Percentiles rank a stretch among this genome's conserved stretches.
Conservation (phyloP, 2,329 filamentous ascomycete genomes). For the Epichloe hybrida region DNA sequence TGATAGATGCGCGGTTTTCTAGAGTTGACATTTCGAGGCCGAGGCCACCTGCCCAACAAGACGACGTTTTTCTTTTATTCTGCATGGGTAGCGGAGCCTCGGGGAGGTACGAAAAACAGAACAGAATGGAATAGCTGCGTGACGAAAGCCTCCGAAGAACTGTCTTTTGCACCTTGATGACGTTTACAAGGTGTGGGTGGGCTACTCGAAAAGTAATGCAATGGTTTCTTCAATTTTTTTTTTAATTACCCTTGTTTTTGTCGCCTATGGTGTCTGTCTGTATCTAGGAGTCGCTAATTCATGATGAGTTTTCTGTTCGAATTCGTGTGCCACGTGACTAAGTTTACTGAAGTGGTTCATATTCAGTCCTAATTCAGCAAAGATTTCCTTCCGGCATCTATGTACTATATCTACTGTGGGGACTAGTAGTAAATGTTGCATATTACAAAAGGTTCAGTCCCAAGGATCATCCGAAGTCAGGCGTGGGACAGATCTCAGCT, state of each 20-base stretch:
- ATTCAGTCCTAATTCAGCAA: no score
- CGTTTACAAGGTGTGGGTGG: constrained; percentile 20
- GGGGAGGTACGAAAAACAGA: constrained; percentile 12
- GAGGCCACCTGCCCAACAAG: constrained; percentile 2
- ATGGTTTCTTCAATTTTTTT: constrained; percentile 18
- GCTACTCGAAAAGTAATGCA: constrained; percentile 30
- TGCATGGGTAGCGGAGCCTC: constrained; percentile 16
- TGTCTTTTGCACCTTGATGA: constrained; percentile 23
- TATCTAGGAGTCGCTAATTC: constrained; percentile 24
- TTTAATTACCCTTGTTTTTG: constrained; percentile 16
- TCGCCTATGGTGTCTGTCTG: constrained; percentile 18
- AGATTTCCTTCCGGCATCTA: no score
- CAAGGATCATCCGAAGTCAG: no score
- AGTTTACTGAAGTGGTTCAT: background rate
- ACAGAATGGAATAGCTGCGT: constrained; percentile 20
- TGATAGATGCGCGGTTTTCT: constrained; percentile 28
- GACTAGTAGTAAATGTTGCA: no score
- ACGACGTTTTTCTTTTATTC: background rate
- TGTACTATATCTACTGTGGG: no score
- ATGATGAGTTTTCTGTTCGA: constrained; percentile 14
- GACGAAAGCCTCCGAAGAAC: constrained; percentile 15
- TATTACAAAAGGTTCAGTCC: no score
- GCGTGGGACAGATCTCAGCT: no score
- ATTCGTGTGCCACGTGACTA: background rate
- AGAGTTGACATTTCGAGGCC: constrained; percentile 15